phyloP scores from a whole-genome alignment of 202 grass and related monocot species.

The Setaria viridis region DNA sequence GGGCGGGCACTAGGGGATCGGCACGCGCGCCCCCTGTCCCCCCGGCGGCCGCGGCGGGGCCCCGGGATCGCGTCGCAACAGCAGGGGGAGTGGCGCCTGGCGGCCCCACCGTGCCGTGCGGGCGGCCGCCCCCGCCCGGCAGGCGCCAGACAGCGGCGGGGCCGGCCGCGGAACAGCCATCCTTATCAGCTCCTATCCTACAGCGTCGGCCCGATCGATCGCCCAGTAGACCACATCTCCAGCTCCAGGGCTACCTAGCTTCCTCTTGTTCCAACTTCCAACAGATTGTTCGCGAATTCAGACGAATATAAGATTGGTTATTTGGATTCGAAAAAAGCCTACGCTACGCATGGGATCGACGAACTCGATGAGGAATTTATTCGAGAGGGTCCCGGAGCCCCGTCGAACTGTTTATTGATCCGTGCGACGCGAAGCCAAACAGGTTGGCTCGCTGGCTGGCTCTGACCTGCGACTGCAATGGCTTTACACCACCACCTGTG shows the following conservation, averaged over 20 bases:
- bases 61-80: too few species aligned
- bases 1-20: too few species aligned
- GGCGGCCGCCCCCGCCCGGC: neutral
- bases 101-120: too few species aligned
- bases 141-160: constrained; percentile 44
- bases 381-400: neutral
- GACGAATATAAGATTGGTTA: neutral
- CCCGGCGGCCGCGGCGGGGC: too few species aligned
- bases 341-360: neutral
- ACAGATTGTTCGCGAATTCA: neutral
- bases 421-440: neutral
- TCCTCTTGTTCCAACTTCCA: neutral
- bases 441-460: neutral
- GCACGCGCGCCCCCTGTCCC: too few species aligned
- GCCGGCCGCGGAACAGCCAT: constrained; percentile 17
- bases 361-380: neutral
- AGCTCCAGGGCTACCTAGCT: neutral
- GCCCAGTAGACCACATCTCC: neutral
- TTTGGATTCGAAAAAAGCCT: neutral
- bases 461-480: neutral
- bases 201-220: neutral
- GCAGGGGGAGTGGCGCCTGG: too few species aligned
- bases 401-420: neutral
- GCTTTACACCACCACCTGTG: neutral
- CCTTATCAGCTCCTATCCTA: constrained; percentile 11